Evolutionary conservation across 164 flowering plant genomes (phyloP).

Genomic region (Chimonanthus salicifolius): DNA sequence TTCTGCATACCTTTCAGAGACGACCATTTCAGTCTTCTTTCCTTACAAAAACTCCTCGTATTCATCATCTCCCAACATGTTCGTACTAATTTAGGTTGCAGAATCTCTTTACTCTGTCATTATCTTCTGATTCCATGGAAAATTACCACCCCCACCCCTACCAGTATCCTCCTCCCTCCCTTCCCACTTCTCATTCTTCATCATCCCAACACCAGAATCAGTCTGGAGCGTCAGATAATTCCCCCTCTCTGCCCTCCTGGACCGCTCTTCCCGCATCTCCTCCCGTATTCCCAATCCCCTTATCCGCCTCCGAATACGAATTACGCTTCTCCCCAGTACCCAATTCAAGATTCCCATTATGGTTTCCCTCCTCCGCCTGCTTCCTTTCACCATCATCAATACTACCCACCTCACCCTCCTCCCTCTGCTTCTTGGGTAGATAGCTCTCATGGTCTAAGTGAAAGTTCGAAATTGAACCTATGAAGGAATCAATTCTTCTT

Average conservation of each 20-base stretch:
- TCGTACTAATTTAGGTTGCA: too few species aligned
- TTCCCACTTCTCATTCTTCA: neutral
- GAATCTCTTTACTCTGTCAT: neutral
- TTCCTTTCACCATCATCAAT: neutral
- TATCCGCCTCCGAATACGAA: neutral
- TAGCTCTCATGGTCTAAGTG: constrained; percentile 36
- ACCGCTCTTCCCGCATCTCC: neutral
- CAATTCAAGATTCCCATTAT: neutral
- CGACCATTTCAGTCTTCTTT: neutral
- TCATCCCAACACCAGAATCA: neutral
- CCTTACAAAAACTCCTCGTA: neutral
- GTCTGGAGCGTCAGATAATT: neutral
- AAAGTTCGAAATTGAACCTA: constrained; percentile 21
- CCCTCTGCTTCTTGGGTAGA: constrained; percentile 10
- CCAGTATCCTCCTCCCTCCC: neutral
- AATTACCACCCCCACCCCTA: neutral
- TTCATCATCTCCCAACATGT: neutral
- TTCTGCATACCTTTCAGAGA: neutral
- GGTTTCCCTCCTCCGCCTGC: neutral
- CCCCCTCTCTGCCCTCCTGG: neutral
- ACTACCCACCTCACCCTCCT: neutral
- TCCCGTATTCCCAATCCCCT: neutral
- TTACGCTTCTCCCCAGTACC: neutral
- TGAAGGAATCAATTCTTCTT: neutral
- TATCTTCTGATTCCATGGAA: neutral